Conservation (phyloP, 2,329 filamentous ascomycete species). For the Aspergillus uvarum region DNA sequence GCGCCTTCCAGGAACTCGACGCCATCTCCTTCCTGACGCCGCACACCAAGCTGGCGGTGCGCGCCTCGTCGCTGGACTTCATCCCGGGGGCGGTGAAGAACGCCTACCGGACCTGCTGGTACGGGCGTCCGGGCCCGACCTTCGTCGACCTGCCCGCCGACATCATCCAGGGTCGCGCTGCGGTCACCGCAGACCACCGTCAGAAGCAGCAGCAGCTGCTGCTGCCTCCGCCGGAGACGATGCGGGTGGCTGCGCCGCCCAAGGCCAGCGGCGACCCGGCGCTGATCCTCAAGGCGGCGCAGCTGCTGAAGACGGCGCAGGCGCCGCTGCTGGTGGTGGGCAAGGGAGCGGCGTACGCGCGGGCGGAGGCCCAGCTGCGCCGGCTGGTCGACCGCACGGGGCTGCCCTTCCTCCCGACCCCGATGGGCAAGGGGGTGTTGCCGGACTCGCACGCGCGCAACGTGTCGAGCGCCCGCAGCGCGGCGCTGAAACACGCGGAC, state of each 20-base stretch:
- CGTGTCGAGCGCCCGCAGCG: constrained; percentile 54
- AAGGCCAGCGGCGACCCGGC: constrained; percentile 47
- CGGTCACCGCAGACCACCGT: constrained; percentile 22
- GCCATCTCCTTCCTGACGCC: constrained; percentile 54
- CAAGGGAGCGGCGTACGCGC: constrained; percentile 57
- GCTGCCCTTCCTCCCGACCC: constrained; percentile 58
- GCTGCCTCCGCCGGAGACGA: constrained; percentile 29
- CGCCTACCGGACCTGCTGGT: constrained; percentile 55
- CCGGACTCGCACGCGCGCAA: constrained; percentile 56
- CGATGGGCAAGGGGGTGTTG: constrained; percentile 60
- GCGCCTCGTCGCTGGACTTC: constrained; percentile 47
- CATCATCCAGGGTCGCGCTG: constrained; percentile 48
- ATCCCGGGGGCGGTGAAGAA: constrained; percentile 50
- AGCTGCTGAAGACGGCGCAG: constrained; percentile 50
- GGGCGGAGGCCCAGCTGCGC: constrained; percentile 49
- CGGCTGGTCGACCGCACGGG: constrained; percentile 48
- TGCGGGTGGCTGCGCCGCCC: constrained; percentile 41
- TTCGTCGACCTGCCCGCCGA: constrained; percentile 59
- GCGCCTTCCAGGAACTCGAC: constrained; percentile 59
- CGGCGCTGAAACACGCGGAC: constrained; percentile 55
- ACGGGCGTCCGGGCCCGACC: constrained; percentile 53
- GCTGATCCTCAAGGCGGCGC: constrained; percentile 43
- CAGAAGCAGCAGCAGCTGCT: too few relatives aligned
- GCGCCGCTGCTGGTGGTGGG: constrained; percentile 56
- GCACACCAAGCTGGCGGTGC: constrained; percentile 53